Evolutionary conservation across 1,139 yeast genomes (phyloP).

Genomic region (Pneumocystis carinii): DNA sequence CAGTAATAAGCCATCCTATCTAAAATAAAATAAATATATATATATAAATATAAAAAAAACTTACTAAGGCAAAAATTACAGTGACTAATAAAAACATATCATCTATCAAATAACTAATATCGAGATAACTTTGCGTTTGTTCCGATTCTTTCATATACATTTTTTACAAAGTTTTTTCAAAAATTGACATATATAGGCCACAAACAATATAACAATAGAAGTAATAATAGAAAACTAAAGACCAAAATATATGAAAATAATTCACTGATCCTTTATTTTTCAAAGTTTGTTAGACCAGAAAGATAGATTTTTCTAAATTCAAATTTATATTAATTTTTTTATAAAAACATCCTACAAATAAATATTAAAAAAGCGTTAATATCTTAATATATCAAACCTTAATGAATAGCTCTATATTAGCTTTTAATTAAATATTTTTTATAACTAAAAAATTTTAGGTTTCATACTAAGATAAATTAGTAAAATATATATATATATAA

Average conservation of each 20-base stretch:
- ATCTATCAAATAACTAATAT: constrained; percentile 19
- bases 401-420: no score
- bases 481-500: background rate
- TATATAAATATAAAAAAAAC: constrained; percentile 2
- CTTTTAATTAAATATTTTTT: no score
- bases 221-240: background rate
- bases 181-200: background rate
- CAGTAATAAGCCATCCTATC: constrained; percentile 61
- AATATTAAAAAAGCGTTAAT: background rate
- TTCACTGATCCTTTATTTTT: background rate
- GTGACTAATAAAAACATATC: constrained; percentile 28
- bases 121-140: background rate
- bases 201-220: background rate
- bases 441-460: no score
- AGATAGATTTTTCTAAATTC: background rate
- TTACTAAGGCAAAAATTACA: constrained; percentile 12
- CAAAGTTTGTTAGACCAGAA: background rate
- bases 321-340: background rate
- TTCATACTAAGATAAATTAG: no score
- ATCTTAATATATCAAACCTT: no score
- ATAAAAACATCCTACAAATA: background rate
- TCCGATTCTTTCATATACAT: background rate
- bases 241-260: background rate
- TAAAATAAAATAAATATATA: constrained; percentile 4
- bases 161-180: background rate